phyloP scores from a whole-genome alignment of 2,329 filamentous ascomycete genomes.

The Aureobasidium namibiae region DNA sequence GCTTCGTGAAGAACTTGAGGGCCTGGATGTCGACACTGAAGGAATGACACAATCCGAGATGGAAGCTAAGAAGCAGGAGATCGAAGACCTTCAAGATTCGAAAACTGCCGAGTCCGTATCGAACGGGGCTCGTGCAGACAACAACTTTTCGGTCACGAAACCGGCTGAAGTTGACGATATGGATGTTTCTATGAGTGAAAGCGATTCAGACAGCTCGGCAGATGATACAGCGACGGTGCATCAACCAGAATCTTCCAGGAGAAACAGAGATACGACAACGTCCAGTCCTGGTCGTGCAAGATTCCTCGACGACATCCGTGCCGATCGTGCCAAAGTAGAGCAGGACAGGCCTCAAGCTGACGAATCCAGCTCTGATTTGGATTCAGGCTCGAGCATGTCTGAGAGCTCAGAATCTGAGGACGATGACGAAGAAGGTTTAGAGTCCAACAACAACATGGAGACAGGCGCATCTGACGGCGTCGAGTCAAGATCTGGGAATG shows the following conservation, averaged over 20 bases:
- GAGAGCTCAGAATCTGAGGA: conserved; percentile 16
- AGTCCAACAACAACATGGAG: background rate
- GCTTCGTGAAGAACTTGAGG: conserved; percentile 34
- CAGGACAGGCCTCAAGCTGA: background rate
- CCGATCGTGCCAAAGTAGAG: conserved; percentile 2
- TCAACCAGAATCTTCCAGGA: background rate
- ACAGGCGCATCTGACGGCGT: background rate
- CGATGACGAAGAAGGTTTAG: conserved; percentile 1
- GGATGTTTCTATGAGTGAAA: conserved; percentile 4
- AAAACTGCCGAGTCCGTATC: background rate
- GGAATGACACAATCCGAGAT: conserved; percentile 38
- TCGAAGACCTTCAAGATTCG: conserved; percentile 12
- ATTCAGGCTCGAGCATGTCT: conserved; percentile 14
- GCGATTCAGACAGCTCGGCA: background rate
- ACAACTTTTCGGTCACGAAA: background rate
- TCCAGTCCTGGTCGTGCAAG: background rate
- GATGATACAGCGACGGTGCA: background rate
- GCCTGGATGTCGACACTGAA: conserved; percentile 40
- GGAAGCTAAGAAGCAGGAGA: conserved; percentile 33
- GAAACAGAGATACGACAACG: background rate
- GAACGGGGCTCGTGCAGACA: conserved; percentile 11
- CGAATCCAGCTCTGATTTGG: background rate
- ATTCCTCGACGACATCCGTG: background rate
- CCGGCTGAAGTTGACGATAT: background rate
- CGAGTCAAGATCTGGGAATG: background rate